These are phyloP conservation scores for Trichoderma citrinoviride DNA, from an alignment of 2,329 filamentous ascomycete genomes.

Conservation along the genomic window DNA sequence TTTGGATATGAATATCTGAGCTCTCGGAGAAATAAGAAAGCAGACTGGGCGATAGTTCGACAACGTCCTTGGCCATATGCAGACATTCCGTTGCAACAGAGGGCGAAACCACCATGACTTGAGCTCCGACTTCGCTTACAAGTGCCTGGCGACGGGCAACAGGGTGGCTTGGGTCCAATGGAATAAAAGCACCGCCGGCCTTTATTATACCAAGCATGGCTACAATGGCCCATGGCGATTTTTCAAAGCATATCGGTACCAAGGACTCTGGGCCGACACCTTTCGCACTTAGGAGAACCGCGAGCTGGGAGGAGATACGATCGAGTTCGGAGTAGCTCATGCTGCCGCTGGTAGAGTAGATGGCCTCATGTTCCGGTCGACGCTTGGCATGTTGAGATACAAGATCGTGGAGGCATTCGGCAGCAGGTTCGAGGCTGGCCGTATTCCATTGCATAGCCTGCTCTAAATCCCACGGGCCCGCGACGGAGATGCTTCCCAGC, in stretches of 20 bases:
- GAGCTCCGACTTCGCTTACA: neutral
- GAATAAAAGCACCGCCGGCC: slow-evolving; percentile 29
- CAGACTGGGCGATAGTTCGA: neutral
- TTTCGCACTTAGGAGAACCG: neutral
- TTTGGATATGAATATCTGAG: neutral
- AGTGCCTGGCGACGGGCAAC: neutral
- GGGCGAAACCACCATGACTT: slow-evolving; percentile 11
- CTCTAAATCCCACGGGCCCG: slow-evolving; percentile 4
- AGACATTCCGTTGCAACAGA: neutral
- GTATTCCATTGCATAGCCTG: slow-evolving; percentile 5
- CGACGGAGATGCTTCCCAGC: neutral
- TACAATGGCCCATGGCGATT: slow-evolving; percentile 33
- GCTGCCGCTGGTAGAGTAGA: slow-evolving; percentile 2
- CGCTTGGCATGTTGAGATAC: slow-evolving; percentile 1
- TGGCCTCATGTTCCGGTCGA: slow-evolving; percentile 13
- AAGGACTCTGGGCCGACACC: slow-evolving; percentile 29
- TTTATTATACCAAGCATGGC: slow-evolving; percentile 35
- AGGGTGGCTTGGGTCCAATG: slow-evolving; percentile 20
- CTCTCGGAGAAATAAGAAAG: neutral
- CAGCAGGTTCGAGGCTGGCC: neutral
- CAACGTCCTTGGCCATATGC: neutral
- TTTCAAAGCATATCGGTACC: slow-evolving; percentile 36
- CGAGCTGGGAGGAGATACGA: slow-evolving; percentile 17
- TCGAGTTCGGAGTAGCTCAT: slow-evolving; percentile 26
- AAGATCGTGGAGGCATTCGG: slow-evolving; percentile 2